Conservation (phyloP, 257 asterid species). For the Nicotiana noctiflora region DNA sequence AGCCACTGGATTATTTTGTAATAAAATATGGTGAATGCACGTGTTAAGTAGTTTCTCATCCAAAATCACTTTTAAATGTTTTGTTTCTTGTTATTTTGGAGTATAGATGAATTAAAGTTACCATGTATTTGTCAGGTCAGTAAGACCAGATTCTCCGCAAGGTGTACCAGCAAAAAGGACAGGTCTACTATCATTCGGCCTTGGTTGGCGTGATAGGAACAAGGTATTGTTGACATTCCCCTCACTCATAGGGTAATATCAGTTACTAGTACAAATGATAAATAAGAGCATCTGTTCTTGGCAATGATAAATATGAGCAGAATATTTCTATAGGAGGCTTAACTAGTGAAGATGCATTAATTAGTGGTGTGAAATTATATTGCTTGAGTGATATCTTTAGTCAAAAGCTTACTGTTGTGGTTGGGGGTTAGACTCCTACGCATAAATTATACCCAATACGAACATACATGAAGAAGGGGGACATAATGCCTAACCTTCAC, state of each 20-base stretch:
- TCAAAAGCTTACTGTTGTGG: background rate
- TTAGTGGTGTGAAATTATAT: background rate
- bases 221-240: constrained; percentile 37
- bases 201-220: constrained; percentile 79
- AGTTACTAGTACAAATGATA: background rate
- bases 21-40: background rate
- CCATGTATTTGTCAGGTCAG: constrained; percentile 24
- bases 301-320: background rate
- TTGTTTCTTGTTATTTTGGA: background rate
- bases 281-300: background rate
- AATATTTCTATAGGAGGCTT: background rate
- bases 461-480: background rate
- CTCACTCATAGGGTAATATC: background rate
- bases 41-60: background rate
- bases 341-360: background rate
- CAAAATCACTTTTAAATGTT: background rate
- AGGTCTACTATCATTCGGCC: constrained; percentile 64
- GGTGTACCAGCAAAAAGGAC: constrained; percentile 32
- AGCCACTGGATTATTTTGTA: background rate
- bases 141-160: constrained; percentile 29
- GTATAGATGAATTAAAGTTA: constrained; percentile 1
- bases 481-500: background rate
- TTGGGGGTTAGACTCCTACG: background rate
- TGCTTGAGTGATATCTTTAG: background rate
- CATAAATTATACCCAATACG: background rate